Percentiles rank a stretch among this genome's conserved stretches.
Evolutionary conservation across 768 basidiomycete genomes (phyloP).

Genomic region (Termitomyces eurrhizus): DNA sequence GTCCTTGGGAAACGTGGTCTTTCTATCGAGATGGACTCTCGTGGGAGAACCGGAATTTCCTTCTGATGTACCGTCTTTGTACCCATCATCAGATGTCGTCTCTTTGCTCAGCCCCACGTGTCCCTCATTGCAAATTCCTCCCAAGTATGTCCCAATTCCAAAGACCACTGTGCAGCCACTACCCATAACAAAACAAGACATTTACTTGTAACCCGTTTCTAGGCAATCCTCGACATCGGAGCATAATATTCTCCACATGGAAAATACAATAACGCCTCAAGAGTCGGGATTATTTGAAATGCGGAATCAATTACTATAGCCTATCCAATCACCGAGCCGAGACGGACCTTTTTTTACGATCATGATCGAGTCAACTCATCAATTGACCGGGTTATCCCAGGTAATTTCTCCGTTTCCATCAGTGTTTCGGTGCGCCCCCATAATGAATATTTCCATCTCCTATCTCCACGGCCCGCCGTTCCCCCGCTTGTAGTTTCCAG

Average conservation of each 20-base stretch:
- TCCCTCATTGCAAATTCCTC: neutral
- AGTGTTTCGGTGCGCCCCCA: neutral
- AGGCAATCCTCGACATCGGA: neutral
- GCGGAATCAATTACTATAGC: neutral
- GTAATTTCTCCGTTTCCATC: neutral
- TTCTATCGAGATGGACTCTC: neutral
- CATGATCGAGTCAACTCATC: neutral
- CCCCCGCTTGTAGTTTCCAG: neutral
- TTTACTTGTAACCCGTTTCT: neutral
- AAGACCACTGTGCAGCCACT: neutral
- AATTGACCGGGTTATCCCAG: neutral
- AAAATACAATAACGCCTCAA: neutral
- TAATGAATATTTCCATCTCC: neutral
- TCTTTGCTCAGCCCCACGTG: neutral
- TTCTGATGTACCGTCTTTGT: neutral
- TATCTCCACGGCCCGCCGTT: neutral
- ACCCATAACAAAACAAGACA: neutral
- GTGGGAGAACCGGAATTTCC: neutral
- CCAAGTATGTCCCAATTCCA: neutral
- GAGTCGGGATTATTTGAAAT: neutral
- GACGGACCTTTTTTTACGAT: neutral
- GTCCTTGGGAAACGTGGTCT: neutral
- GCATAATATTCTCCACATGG: neutral
- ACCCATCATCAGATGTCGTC: neutral
- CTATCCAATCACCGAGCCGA: neutral